phyloP scores from a whole-genome alignment of 257 asterid genomes.

The Capsicum rhomboideum region DNA sequence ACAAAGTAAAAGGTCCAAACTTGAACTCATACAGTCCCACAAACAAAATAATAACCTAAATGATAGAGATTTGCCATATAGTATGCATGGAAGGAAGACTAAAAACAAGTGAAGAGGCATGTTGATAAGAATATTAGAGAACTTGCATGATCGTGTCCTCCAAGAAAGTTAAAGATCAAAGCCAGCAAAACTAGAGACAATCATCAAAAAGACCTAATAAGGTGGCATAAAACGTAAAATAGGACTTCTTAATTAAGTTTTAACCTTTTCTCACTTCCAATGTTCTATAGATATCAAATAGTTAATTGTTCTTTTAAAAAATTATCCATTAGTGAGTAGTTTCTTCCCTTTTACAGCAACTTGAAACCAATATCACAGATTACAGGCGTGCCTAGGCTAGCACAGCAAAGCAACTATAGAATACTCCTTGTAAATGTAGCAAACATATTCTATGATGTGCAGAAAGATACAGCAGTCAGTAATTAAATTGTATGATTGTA shows the following conservation, averaged over 20 bases:
- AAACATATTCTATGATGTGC: neutral
- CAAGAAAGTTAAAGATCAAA: neutral
- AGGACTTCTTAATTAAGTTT: neutral
- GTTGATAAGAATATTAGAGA: neutral
- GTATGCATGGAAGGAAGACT: neutral
- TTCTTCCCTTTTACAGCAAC: neutral
- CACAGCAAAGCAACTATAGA: neutral
- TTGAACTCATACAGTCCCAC: neutral
- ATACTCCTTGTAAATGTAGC: neutral
- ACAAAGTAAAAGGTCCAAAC: neutral
- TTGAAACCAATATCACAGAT: neutral
- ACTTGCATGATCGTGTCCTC: neutral
- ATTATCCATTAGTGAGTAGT: neutral
- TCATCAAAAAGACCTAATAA: neutral
- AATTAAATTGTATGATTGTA: neutral
- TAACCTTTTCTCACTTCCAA: neutral
- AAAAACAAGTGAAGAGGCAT: neutral
- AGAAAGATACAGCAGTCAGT: slow-evolving; percentile 3
- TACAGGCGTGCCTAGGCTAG: neutral
- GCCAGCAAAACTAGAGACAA: neutral
- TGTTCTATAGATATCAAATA: neutral
- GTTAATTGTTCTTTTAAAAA: neutral
- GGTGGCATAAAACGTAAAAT: neutral
- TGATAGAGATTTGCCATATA: neutral
- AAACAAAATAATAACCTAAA: neutral